These are phyloP conservation scores for Claviceps pazoutovae DNA, from an alignment of 2,329 filamentous ascomycete species.

Conservation along the genomic window DNA sequence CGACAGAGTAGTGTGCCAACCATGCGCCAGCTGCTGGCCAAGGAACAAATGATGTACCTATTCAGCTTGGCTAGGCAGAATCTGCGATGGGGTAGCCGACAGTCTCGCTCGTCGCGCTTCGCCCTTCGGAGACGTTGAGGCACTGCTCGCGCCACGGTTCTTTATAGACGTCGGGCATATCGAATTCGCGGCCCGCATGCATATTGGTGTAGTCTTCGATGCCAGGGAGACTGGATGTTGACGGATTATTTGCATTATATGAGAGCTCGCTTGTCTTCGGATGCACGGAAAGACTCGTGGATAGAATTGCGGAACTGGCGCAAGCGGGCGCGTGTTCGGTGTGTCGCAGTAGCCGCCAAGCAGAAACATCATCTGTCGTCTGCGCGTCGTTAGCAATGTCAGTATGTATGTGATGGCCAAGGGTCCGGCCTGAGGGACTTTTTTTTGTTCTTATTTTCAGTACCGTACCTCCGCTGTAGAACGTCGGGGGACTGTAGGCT, in stretches of 20 bases:
- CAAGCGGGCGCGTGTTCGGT: slow-evolving; percentile 63
- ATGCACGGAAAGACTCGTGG: slow-evolving; percentile 57
- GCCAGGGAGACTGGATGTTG: slow-evolving; percentile 44
- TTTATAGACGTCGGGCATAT: slow-evolving; percentile 95
- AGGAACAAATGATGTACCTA: no score
- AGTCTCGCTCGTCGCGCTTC: slow-evolving; percentile 56
- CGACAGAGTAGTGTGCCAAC: no score
- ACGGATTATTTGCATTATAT: slow-evolving; percentile 97
- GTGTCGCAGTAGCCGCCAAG: slow-evolving; percentile 80
- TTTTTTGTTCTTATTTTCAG: not conserved
- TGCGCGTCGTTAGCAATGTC: slow-evolving; percentile 21
- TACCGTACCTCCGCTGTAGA: slow-evolving; percentile 44
- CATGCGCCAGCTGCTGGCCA: no score
- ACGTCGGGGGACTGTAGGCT: slow-evolving; percentile 43
- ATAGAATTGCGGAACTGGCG: slow-evolving; percentile 52
- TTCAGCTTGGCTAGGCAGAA: slow-evolving; percentile 14
- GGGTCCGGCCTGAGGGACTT: not conserved
- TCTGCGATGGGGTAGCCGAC: slow-evolving; percentile 46
- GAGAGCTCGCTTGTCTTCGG: slow-evolving; percentile 84
- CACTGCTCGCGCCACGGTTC: slow-evolving; percentile 85
- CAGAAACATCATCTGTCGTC: slow-evolving; percentile 71
- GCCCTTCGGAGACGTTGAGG: slow-evolving; percentile 78
- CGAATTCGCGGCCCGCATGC: slow-evolving; percentile 74
- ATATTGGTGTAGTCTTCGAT: slow-evolving; percentile 65
- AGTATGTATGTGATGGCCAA: not conserved